Base-by-base conservation (phyloP, 352 stramenopile genomes). In the Globisporangium recalcitrans region DNA sequence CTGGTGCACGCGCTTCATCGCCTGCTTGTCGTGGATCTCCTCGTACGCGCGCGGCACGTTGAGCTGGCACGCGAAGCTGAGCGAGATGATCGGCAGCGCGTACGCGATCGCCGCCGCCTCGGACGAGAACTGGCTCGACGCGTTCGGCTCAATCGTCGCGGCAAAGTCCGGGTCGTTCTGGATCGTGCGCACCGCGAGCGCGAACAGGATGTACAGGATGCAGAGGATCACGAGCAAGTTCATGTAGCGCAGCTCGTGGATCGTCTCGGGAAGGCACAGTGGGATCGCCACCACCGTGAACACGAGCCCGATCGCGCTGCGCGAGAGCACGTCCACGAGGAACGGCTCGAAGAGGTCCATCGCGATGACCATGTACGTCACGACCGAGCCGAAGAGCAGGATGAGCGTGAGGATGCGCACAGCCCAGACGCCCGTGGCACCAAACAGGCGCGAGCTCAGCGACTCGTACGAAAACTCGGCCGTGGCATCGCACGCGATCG, bases 281-380 rank as follows among this genome's bases (percentile, higher is more conserved):
- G 85, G 85, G 51, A 92, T 77, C n/a, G 67, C 78, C 44, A 90
- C 34, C 58, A 88, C 63, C 46, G 79, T 76, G 62, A 91, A 92
- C 49, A 88, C 58, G 22, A 80, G 64, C 3, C 82, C 81, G 63
- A 92, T 81, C 26, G 72, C 76, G 38, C 64, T 78, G 60, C 85
- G 82, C 52, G 79, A 82, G 52, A 94, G 65, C 31, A 79, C 53
- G 32, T 67, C 69, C 47, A 62, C 57, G 24, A 91, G 69, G 36
- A 94, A 94, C 22, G 85, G 82, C 71, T 89, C 77, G 52, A 94
- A 87, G 32, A 94, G 72, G 58, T 94, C 85, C 79, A 91, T 92
- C 26, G 79, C 78, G 65, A 94, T 91, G 13, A 94, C 80, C 66
- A 88, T 90, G 72, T 92, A 91, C 71, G 77, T 91, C 42, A 94